Conservation (phyloP, 352 stramenopile genomes). For the Elongisporangium senticosum region DNA sequence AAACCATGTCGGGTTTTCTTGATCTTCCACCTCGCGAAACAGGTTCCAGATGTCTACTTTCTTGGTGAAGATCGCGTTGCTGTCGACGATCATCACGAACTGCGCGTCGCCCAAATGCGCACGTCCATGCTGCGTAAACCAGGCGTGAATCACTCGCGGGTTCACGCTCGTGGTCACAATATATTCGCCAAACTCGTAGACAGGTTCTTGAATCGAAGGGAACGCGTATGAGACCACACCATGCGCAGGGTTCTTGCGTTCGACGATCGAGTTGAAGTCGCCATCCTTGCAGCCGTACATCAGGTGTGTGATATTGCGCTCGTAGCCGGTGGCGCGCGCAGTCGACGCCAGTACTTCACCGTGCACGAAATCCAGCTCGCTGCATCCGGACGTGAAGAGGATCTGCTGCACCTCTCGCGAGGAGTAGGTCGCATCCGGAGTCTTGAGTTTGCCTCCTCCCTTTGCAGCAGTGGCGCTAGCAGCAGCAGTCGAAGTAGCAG, state of each 20-base stretch:
- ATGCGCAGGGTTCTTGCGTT: conserved; percentile 46
- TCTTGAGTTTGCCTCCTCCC: conserved; percentile 14
- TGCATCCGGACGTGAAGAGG: conserved; percentile 73
- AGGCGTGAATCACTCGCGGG: conserved; percentile 42
- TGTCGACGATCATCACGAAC: conserved; percentile 77
- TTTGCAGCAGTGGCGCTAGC: no score
- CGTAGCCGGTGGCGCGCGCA: conserved; percentile 45
- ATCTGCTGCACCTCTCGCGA: conserved; percentile 57
- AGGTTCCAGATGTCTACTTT: conserved; percentile 70
- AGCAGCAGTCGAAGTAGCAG: no score
- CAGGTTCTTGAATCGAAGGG: conserved; percentile 17
- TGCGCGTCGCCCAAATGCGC: conserved; percentile 5
- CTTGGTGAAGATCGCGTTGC: conserved; percentile 79
- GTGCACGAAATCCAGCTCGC: conserved; percentile 55
- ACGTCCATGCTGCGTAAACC: conserved; percentile 29
- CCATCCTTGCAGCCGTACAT: conserved; percentile 61
- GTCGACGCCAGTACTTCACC: conserved; percentile 67
- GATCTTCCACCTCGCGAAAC: conserved; percentile 55
- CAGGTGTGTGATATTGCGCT: conserved; percentile 57
- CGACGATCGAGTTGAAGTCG: conserved; percentile 25
- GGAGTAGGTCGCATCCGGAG: conserved; percentile 22
- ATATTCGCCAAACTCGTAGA: conserved; percentile 50
- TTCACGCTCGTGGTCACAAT: conserved; percentile 62
- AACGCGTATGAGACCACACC: conserved; percentile 44
- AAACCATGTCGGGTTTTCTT: conserved; percentile 39